Base-by-base conservation (phyloP, 306 rosid species). In the Psophocarpus tetragonolobus region DNA sequence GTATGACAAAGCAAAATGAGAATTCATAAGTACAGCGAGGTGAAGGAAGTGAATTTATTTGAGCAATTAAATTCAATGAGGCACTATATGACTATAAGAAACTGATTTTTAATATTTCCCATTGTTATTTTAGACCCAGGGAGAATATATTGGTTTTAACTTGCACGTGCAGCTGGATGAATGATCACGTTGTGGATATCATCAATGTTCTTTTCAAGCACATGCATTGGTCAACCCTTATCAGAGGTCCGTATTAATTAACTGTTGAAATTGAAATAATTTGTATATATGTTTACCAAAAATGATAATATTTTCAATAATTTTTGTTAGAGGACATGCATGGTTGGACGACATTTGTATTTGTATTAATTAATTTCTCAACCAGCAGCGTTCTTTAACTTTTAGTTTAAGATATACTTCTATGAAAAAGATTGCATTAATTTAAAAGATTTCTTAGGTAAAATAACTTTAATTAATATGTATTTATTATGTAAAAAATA, bases 161-260 rank as follows among this genome's bases (percentile, higher is more conserved):
- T 75, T 64, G 38, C 84, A 84, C 71, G 75, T 75, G 84, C 65
- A 38, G 24, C 65, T 29, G 24, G 27, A 57, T 53, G 60, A 45
- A 69, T 68, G 50, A 68, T 68, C 32, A 47, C 15, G 68, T 54
- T 65, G 30, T 64, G 62, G 36, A 33, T 64, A 56, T 45, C 39
- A 56, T 35, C 67, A 56, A 54, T 70, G 78, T 56, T n/a, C 50
- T 63, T 66, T 32, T 47, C n/a, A 1, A 13, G 60, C 84, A 85
- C 86, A 78, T 82, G 84, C 81, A 78, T 74, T 13, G 54, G 84
- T 85, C 88, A 85, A 85, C 86, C 70, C 82, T 62, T 20, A 78
- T 36, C 68, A 77, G 45, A 76, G 29, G 10, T 24, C 14, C 21
- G 29, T 71, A 65, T 76, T 71, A 57, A 53, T 51, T 41, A 69